Evolutionary conservation across 2,329 filamentous ascomycete genomes (phyloP).

Genomic region (Graphium sp.): DNA sequence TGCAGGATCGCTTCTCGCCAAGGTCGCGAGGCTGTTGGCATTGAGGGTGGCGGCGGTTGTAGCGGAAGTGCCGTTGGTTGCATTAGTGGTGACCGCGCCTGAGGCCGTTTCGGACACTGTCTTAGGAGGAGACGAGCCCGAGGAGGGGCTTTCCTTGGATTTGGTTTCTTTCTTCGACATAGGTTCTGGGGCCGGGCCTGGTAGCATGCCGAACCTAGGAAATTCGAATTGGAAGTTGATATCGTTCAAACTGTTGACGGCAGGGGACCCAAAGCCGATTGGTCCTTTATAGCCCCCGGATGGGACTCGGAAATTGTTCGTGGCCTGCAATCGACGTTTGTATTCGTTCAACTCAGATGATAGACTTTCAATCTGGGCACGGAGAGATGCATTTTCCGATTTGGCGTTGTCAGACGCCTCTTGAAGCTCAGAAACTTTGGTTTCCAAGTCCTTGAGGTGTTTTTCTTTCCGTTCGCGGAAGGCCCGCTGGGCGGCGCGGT

Average conservation of each 20-base stretch:
- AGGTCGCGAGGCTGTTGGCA: not conserved
- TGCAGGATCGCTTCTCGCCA: not conserved
- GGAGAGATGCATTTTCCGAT: slow-evolving; percentile 70
- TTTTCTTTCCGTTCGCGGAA: slow-evolving; percentile 93
- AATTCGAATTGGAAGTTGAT: slow-evolving; percentile 93
- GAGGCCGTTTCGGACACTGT: too few species aligned
- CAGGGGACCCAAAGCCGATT: slow-evolving; percentile 23
- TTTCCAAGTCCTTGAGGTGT: slow-evolving; percentile 73
- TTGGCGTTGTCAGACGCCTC: slow-evolving; percentile 71
- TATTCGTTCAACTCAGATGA: slow-evolving; percentile 78
- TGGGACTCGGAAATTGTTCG: slow-evolving; percentile 15
- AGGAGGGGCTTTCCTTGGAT: slow-evolving; percentile 8
- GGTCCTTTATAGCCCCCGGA: slow-evolving; percentile 1
- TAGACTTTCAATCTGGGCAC: slow-evolving; percentile 77
- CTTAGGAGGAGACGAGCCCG: not conserved
- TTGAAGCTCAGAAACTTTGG: slow-evolving; percentile 58
- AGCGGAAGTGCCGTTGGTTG: not conserved
- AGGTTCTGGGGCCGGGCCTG: slow-evolving; percentile 20
- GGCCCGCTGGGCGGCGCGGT: slow-evolving; percentile 78
- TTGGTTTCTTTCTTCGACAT: too few species aligned
- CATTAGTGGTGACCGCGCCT: too few species aligned
- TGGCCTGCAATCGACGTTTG: slow-evolving; percentile 63
- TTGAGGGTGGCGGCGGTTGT: slow-evolving; percentile 1
- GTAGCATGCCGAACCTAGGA: slow-evolving; percentile 73
- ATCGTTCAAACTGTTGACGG: slow-evolving; percentile 45